Conservation (phyloP, 805 yeast genomes). For the Metschnikowia arizonensis region DNA sequence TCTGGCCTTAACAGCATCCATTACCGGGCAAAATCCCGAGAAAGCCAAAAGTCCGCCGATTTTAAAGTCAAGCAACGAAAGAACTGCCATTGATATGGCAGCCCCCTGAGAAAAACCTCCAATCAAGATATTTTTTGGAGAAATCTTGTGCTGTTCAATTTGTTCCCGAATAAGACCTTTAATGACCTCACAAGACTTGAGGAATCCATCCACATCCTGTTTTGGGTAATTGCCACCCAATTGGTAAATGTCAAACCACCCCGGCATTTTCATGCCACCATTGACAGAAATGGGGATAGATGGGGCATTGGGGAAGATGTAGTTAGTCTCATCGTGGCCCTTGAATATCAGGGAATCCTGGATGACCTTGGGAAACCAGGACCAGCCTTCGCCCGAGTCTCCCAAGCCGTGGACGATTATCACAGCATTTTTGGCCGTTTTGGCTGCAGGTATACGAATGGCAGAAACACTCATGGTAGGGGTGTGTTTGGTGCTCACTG, state of each 20-base stretch:
- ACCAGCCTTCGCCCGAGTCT: slow-evolving; percentile 88
- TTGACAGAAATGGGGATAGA: slow-evolving; percentile 61
- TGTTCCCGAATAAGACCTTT: slow-evolving; percentile 49
- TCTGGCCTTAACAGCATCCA: slow-evolving; percentile 15
- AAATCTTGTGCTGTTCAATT: slow-evolving; percentile 46
- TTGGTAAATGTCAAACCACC: slow-evolving; percentile 78
- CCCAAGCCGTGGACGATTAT: slow-evolving; percentile 90
- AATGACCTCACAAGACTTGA: slow-evolving; percentile 45
- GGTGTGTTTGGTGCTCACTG: not conserved
- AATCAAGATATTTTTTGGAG: slow-evolving; percentile 66
- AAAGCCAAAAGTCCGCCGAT: slow-evolving; percentile 75
- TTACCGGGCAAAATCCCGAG: slow-evolving; percentile 66
- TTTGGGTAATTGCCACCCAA: slow-evolving; percentile 46
- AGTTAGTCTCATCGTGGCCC: slow-evolving; percentile 50
- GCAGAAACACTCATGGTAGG: slow-evolving; percentile 21
- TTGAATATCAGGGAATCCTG: slow-evolving; percentile 41
- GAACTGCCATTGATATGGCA: slow-evolving; percentile 64
- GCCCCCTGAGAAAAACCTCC: slow-evolving; percentile 98
- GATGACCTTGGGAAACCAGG: slow-evolving; percentile 67
- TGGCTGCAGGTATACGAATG: slow-evolving; percentile 26
- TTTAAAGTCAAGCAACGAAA: slow-evolving; percentile 50
- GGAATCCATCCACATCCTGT: slow-evolving; percentile 54
- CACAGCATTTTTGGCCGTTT: slow-evolving; percentile 47
- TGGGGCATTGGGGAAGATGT: slow-evolving; percentile 92
- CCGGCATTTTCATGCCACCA: slow-evolving; percentile 65